These are phyloP conservation scores for Hymenoscyphus repandus DNA, from an alignment of 2,329 filamentous ascomycete genomes.

Conservation along the genomic window DNA sequence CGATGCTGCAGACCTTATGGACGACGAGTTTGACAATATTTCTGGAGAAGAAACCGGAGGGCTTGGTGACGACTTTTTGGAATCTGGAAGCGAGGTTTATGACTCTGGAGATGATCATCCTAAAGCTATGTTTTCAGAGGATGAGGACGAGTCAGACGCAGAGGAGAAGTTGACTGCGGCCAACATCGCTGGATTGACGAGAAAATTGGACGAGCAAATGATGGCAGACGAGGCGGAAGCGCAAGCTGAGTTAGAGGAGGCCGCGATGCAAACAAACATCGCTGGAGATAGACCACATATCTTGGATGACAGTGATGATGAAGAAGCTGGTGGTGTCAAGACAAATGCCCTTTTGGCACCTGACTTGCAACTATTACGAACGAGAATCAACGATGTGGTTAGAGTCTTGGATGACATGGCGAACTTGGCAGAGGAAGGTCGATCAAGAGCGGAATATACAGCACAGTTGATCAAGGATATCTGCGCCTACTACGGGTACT, in stretches of 20 bases:
- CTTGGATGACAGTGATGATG: conserved; percentile 53
- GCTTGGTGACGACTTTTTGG: conserved; percentile 55
- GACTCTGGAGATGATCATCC: conserved; percentile 50
- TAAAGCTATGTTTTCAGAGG: conserved; percentile 85
- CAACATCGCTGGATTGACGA: conserved; percentile 88
- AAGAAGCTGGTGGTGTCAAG: conserved; percentile 53
- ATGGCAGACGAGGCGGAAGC: conserved; percentile 78
- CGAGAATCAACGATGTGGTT: conserved; percentile 87
- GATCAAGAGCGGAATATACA: conserved; percentile 84
- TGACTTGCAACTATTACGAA: conserved; percentile 82
- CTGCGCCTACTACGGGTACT: conserved; percentile 96
- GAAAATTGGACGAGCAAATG: conserved; percentile 72
- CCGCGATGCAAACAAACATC: conserved; percentile 89
- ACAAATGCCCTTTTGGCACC: conserved; percentile 68
- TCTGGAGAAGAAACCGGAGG: conserved; percentile 30
- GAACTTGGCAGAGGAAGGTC: conserved; percentile 71
- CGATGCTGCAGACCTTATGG: conserved; percentile 42
- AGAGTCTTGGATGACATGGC: conserved; percentile 86
- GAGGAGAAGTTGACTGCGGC: conserved; percentile 91
- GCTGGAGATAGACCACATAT: conserved; percentile 67
- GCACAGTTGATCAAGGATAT: conserved; percentile 84
- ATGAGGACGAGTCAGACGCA: conserved; percentile 81
- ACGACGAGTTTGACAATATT: conserved; percentile 38
- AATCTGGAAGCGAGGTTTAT: conserved; percentile 35
- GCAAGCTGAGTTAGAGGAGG: conserved; percentile 79